Percentiles rank a stretch among this genome's conserved stretches.
Conservation (phyloP, 306 rosid species). For the Lotus japonicus region DNA sequence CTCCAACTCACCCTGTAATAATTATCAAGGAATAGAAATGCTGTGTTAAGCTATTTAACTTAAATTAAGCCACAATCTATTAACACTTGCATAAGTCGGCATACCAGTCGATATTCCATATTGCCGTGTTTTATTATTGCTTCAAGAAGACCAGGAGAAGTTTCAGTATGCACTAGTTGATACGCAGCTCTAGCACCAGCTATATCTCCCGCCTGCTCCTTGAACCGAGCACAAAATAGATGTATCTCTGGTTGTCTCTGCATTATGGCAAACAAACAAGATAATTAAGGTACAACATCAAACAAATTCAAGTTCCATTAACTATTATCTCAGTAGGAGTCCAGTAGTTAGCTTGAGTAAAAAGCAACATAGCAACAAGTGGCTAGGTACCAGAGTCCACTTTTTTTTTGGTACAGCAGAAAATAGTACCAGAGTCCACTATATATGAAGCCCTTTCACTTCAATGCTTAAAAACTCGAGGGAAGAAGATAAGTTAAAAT, state of each 20-base stretch:
- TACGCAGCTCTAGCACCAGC: conserved; percentile 87
- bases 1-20: conserved; percentile 73
- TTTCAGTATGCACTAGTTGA: conserved; percentile 88
- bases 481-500: neutral
- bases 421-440: neutral
- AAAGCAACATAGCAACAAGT: neutral
- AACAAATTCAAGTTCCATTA: neutral
- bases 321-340: neutral
- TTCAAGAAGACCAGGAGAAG: conserved; percentile 95
- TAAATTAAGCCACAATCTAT: conserved; percentile 8
- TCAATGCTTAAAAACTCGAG: neutral
- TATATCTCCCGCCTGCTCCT: conserved; percentile 83
- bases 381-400: neutral
- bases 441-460: neutral
- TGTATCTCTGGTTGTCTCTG: conserved; percentile 98
- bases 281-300: neutral
- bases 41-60: neutral
- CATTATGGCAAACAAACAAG: conserved; percentile 10
- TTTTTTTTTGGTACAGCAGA: too few relatives aligned
- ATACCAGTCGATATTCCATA: conserved; percentile 90
- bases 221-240: conserved; percentile 84
- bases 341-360: neutral
- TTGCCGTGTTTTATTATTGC: conserved; percentile 91
- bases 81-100: conserved; percentile 20
- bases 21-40: conserved; percentile 22